phyloP scores from a whole-genome alignment of 2,329 filamentous ascomycete species.

The Microcyclospora pomicola region DNA sequence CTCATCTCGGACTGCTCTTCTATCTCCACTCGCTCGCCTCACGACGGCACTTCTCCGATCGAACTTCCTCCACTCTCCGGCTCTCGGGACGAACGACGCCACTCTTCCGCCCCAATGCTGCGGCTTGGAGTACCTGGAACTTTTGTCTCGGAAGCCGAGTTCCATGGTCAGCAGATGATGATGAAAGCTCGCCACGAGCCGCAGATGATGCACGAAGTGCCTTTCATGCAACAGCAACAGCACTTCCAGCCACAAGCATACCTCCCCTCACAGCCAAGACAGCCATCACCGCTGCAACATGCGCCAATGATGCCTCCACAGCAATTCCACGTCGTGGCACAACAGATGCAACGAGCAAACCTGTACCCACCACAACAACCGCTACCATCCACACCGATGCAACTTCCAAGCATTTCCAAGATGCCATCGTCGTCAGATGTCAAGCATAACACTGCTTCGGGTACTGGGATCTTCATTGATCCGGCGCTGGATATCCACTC shows the following conservation, averaged over 20 bases:
- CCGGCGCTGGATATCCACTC: slow-evolving; percentile 12
- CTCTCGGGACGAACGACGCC: slow-evolving; percentile 16
- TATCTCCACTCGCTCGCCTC: slow-evolving; percentile 31
- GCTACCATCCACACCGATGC: slow-evolving; percentile 10
- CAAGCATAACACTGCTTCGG: slow-evolving; percentile 5
- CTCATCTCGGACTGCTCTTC: slow-evolving; percentile 52
- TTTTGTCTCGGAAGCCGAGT: slow-evolving; percentile 20
- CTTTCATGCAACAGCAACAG: slow-evolving; percentile 17
- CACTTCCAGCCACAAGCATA: slow-evolving; percentile 13
- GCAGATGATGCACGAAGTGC: slow-evolving; percentile 23
- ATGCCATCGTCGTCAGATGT: slow-evolving; percentile 6
- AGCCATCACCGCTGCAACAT: slow-evolving; percentile 11
- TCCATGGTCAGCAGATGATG: slow-evolving; percentile 17
- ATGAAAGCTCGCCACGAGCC: slow-evolving; percentile 10
- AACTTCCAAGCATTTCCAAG: slow-evolving; percentile 17
- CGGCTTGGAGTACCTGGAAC: slow-evolving; percentile 23
- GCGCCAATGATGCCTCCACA: slow-evolving; percentile 11
- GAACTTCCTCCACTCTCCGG: slow-evolving; percentile 28
- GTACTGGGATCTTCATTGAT: slow-evolving; percentile 12
- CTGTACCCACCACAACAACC: slow-evolving; percentile 2
- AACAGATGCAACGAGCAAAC: slow-evolving; percentile 10
- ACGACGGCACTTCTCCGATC: slow-evolving; percentile 32
- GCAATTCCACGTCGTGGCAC: slow-evolving; percentile 11
- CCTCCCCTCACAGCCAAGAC: slow-evolving; percentile 12
- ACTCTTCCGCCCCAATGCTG: slow-evolving; percentile 20